phyloP scores from a whole-genome alignment of 768 basidiomycete genomes.

The Phaeolepiota aurea region DNA sequence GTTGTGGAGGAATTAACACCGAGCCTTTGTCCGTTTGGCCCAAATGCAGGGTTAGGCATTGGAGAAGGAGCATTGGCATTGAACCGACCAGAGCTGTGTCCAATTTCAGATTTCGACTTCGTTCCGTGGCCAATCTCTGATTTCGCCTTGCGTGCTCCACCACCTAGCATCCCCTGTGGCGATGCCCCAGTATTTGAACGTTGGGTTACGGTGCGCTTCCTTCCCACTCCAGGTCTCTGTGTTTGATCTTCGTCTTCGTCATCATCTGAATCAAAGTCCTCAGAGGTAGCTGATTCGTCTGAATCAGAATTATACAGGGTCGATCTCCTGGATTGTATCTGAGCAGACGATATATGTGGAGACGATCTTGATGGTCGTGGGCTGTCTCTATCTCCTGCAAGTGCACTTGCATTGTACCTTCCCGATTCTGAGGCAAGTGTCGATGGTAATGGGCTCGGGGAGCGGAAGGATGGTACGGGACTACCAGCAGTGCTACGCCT shows the following conservation, averaged over 20 bases:
- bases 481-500: conserved; percentile 55
- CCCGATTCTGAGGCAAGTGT: conserved; percentile 8
- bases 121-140: conserved; percentile 33
- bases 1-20: background rate
- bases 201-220: conserved; percentile 9
- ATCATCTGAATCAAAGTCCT: conserved; percentile 4
- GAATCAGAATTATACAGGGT: conserved; percentile 21
- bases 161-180: background rate
- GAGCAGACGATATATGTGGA: conserved; percentile 9
- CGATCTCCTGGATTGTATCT: conserved; percentile 10
- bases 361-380: conserved; percentile 16
- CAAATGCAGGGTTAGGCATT: background rate
- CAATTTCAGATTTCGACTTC: conserved; percentile 18
- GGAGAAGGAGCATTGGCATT: background rate
- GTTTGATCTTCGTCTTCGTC: conserved; percentile 16
- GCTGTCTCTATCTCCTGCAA: conserved; percentile 3
- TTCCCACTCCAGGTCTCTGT: conserved; percentile 4
- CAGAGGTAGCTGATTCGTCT: conserved; percentile 16
- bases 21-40: background rate
- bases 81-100: conserved; percentile 12
- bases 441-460: conserved; percentile 23
- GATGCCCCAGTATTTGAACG: background rate
- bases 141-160: conserved; percentile 17
- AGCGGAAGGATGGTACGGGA: conserved; percentile 43
- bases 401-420: too few relatives aligned